Evolutionary conservation across 2,329 filamentous ascomycete genomes (phyloP).

Genomic region (Sporothrix inflata): DNA sequence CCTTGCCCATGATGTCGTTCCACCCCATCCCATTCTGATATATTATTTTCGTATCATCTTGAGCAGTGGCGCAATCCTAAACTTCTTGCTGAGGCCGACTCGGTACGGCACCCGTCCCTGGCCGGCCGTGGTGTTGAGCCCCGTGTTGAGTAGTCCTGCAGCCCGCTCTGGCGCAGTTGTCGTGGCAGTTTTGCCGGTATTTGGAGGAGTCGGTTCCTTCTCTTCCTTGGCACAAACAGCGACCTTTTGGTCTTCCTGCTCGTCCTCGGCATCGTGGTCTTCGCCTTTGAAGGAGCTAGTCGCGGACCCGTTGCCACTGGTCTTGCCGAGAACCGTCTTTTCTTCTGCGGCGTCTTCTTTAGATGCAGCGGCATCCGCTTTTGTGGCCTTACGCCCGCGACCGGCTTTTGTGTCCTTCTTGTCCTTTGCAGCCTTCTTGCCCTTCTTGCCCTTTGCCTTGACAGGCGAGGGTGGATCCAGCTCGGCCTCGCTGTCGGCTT

Average conservation of each 20-base stretch:
- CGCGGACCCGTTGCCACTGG: slow-evolving; percentile 22
- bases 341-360: not conserved
- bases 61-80: slow-evolving; percentile 55
- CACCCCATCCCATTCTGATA: not conserved
- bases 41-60: slow-evolving; percentile 51
- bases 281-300: not conserved
- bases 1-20: not conserved
- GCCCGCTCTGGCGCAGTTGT: not conserved
- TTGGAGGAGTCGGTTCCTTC: not conserved
- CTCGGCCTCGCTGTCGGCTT: slow-evolving; percentile 5
- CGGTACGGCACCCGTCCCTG: slow-evolving; percentile 50
- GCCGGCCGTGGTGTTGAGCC: slow-evolving; percentile 23
- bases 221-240: not conserved
- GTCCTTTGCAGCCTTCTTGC: not conserved
- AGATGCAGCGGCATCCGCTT: not conserved
- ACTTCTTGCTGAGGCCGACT: slow-evolving; percentile 56
- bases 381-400: not conserved
- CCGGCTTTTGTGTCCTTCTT: not conserved
- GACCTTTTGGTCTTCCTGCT: slow-evolving; percentile 28
- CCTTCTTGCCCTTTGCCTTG: slow-evolving; percentile 2
- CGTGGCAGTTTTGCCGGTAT: not conserved
- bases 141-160: not conserved
- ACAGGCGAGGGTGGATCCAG: not conserved
- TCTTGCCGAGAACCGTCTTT: slow-evolving; percentile 1
- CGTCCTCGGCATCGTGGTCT: not conserved